These are phyloP conservation scores for Colletotrichum limetticola DNA, from an alignment of 2,329 filamentous ascomycete genomes.

Conservation along the genomic window DNA sequence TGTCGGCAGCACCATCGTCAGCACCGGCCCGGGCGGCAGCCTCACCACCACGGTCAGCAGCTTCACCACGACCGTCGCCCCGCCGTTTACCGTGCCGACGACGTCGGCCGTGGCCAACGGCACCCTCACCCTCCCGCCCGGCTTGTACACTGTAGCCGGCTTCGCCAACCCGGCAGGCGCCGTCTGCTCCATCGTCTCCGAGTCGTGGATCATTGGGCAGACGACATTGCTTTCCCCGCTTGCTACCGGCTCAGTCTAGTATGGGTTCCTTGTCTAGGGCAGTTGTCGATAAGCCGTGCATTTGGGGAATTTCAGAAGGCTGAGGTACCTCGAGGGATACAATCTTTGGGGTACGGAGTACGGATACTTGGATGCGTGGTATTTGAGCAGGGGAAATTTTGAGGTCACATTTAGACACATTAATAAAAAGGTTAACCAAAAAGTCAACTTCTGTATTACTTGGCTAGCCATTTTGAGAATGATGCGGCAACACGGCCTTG, in stretches of 20 bases:
- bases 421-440: not conserved
- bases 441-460: not conserved
- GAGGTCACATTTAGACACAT: not conserved
- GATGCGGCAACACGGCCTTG: not conserved
- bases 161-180: conserved; percentile 8
- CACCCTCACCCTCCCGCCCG: conserved; percentile 29
- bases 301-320: not conserved
- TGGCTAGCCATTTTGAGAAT: not conserved
- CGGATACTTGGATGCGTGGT: too few species aligned
- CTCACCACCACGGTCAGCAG: conserved; percentile 14
- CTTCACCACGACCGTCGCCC: conserved; percentile 1
- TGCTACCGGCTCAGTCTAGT: not conserved
- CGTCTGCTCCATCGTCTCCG: conserved; percentile 17
- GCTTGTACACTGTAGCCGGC: conserved; percentile 14
- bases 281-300: not conserved
- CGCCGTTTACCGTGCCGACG: conserved; percentile 4
- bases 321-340: too few species aligned
- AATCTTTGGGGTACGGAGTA: too few species aligned
- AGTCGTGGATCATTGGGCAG: conserved; percentile 28
- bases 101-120: conserved; percentile 15
- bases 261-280: not conserved
- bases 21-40: conserved; percentile 16
- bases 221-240: conserved; percentile 21
- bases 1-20: conserved; percentile 7
- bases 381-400: too few species aligned